Conservation (phyloP, 768 basidiomycete species). For the Floccularia luteovirens region DNA sequence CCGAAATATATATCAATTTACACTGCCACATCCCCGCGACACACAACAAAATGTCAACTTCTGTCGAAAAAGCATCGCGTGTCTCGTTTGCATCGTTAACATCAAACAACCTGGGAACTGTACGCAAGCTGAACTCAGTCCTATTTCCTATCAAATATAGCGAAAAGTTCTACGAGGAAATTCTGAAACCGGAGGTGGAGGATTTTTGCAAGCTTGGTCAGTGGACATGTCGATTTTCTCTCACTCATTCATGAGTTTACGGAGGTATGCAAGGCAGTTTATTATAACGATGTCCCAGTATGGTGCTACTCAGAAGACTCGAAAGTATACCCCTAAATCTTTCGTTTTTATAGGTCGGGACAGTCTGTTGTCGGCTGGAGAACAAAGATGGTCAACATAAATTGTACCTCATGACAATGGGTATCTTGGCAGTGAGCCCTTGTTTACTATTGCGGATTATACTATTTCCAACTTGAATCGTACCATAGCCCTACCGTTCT, state of each 20-base stretch:
- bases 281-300: conserved; percentile 86
- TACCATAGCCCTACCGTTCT: conserved; percentile 73
- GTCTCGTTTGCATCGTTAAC: conserved; percentile 70
- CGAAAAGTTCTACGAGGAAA: conserved; percentile 81
- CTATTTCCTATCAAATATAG: conserved; percentile 88
- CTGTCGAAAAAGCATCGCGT: conserved; percentile 23
- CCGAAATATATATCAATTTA: too few species aligned
- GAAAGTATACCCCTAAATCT: too few species aligned
- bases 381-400: conserved; percentile 45
- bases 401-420: conserved; percentile 90
- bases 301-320: conserved; percentile 15
- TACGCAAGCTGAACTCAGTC: conserved; percentile 63
- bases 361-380: conserved; percentile 81
- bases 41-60: conserved; percentile 11
- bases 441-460: conserved; percentile 5
- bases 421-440: conserved; percentile 70
- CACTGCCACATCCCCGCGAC: not conserved
- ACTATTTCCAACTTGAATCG: conserved; percentile 9
- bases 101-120: conserved; percentile 77
- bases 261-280: conserved; percentile 41
- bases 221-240: conserved; percentile 20
- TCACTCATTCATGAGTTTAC: too few species aligned
- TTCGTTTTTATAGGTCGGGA: conserved; percentile 49
- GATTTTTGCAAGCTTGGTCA: conserved; percentile 83
- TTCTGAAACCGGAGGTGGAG: conserved; percentile 70